These are phyloP conservation scores for Raphidocelis subcapitata DNA, from an alignment of 139 green algal species.

Conservation along the genomic window DNA sequence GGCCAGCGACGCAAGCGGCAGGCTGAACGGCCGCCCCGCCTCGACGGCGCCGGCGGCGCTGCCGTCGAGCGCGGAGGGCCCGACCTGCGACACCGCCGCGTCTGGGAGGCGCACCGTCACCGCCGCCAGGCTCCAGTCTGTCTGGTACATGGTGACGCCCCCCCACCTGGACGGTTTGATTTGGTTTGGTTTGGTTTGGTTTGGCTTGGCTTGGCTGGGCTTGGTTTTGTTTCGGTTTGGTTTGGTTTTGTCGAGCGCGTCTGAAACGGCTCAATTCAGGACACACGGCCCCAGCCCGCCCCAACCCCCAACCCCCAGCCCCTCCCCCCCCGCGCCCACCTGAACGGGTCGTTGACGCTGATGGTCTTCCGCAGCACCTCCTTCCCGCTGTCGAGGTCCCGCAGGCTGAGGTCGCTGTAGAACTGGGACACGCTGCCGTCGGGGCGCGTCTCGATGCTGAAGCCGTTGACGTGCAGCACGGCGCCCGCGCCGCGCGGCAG, in stretches of 20 bases:
- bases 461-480: slow-evolving; percentile 85
- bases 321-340: slow-evolving; percentile 40
- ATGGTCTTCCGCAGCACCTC: slow-evolving; percentile 74
- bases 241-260: no score
- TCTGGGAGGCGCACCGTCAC: slow-evolving; percentile 62
- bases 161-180: neutral
- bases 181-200: no score
- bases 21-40: slow-evolving; percentile 48
- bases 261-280: neutral
- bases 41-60: neutral
- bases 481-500: slow-evolving; percentile 38
- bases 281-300: no score
- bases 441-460: slow-evolving; percentile 90
- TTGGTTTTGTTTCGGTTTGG: no score
- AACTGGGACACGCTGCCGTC: slow-evolving; percentile 93
- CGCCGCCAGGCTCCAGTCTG: slow-evolving; percentile 90
- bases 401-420: slow-evolving; percentile 78
- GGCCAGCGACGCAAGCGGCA: slow-evolving; percentile 86
- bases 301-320: no score
- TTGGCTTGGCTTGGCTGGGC: no score
- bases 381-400: slow-evolving; percentile 32
- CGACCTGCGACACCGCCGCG: neutral
- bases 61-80: neutral
- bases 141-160: slow-evolving; percentile 92
- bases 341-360: slow-evolving; percentile 93